A percentile compares a stretch with the other conserved stretches of the same genome.
phyloP scores from a whole-genome alignment of 1,139 yeast genomes.

The Candida glucosophila region DNA sequence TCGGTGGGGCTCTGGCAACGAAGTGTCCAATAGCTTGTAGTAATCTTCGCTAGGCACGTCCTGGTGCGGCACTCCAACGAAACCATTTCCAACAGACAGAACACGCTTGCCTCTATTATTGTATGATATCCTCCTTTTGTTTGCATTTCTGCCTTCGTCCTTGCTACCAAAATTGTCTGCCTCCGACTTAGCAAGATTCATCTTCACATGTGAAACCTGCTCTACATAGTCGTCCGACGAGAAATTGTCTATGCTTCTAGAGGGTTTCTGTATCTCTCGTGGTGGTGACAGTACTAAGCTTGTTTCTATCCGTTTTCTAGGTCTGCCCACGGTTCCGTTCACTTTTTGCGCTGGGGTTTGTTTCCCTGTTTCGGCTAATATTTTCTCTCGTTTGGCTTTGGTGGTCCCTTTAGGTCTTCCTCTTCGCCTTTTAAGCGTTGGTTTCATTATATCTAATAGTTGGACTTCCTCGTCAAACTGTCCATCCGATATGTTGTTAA shows the following conservation, averaged over 20 bases:
- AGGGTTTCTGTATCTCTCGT: conserved; percentile 13
- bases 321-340: neutral
- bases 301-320: conserved; percentile 6
- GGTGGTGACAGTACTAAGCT: conserved; percentile 18
- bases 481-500: conserved; percentile 11
- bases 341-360: too few relatives aligned
- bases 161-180: too few relatives aligned
- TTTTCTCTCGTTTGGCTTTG: too few relatives aligned
- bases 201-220: conserved; percentile 22
- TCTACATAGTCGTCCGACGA: conserved; percentile 19
- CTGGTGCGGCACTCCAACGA: conserved; percentile 58
- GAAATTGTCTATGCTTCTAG: conserved; percentile 4
- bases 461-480: conserved; percentile 8
- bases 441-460: conserved; percentile 1
- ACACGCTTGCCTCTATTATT: conserved; percentile 60
- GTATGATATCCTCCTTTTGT: conserved; percentile 40
- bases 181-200: conserved; percentile 4
- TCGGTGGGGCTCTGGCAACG: conserved; percentile 63
- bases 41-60: conserved; percentile 50
- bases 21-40: conserved; percentile 53
- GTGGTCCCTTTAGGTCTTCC: too few relatives aligned
- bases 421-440: too few relatives aligned
- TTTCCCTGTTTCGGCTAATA: conserved; percentile 1
- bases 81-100: conserved; percentile 71
- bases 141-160: conserved; percentile 8